Evolutionary conservation across 2,329 filamentous ascomycete species (phyloP).

Genomic region (Xylariales sp.): DNA sequence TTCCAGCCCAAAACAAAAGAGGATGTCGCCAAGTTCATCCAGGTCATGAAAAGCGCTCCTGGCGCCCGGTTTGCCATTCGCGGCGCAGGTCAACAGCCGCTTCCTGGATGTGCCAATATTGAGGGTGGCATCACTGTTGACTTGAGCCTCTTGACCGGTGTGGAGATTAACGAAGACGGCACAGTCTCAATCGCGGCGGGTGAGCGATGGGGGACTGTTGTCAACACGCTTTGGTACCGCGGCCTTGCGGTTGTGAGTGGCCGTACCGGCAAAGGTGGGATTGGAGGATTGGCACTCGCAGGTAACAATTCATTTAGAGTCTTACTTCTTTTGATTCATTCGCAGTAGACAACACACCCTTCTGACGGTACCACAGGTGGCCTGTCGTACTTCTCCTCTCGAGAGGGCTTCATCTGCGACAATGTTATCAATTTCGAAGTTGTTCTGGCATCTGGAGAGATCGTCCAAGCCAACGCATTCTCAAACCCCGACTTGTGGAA

Average conservation of each 20-base stretch:
- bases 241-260: conserved; percentile 3
- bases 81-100: conserved; percentile 10
- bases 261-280: neutral
- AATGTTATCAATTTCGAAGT: conserved; percentile 6
- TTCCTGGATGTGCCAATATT: conserved; percentile 9
- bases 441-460: conserved; percentile 4
- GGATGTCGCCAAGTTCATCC: neutral
- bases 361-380: neutral
- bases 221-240: conserved; percentile 2
- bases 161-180: neutral
- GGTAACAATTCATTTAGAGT: neutral
- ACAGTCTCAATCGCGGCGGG: conserved; percentile 9
- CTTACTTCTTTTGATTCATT: neutral
- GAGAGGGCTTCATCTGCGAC: conserved; percentile 6
- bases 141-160: conserved; percentile 5
- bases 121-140: conserved; percentile 9
- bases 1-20: neutral
- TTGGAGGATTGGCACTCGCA: conserved; percentile 5
- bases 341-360: too few species aligned
- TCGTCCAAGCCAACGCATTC: conserved; percentile 3
- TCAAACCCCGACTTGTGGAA: neutral
- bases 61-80: conserved; percentile 9
- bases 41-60: neutral
- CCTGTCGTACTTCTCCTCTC: conserved; percentile 2
- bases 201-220: conserved; percentile 8